Percentiles rank a stretch among this genome's conserved stretches.
phyloP scores from a whole-genome alignment of 495 filamentous ascomycete species.

The Lindgomyces ingoldianus region DNA sequence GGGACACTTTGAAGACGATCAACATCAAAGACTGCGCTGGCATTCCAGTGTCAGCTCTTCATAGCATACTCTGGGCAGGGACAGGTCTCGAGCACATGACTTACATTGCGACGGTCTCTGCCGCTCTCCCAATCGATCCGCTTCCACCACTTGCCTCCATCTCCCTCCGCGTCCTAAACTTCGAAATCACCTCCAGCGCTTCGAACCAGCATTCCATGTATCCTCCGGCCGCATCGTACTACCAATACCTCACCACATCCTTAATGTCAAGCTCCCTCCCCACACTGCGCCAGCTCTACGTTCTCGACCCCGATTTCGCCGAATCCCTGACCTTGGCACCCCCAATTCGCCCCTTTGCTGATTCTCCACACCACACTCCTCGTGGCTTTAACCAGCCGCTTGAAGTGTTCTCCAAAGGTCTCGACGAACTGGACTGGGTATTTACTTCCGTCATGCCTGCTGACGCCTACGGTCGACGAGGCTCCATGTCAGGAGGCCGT shows the following conservation, averaged over 20 bases:
- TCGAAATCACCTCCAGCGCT: slow-evolving; percentile 71
- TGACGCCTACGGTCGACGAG: slow-evolving; percentile 38
- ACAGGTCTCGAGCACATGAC: slow-evolving; percentile 64
- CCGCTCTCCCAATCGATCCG: slow-evolving; percentile 62
- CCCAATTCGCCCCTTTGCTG: slow-evolving; percentile 55
- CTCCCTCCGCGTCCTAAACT: slow-evolving; percentile 70
- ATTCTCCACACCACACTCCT: slow-evolving; percentile 42
- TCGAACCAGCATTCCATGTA: slow-evolving; percentile 51
- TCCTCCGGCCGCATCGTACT: slow-evolving; percentile 68
- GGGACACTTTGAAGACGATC: slow-evolving; percentile 58
- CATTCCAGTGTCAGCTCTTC: slow-evolving; percentile 61
- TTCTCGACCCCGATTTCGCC: slow-evolving; percentile 78
- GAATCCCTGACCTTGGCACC: slow-evolving; percentile 70
- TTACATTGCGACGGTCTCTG: slow-evolving; percentile 64
- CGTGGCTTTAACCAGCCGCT: slow-evolving; percentile 63
- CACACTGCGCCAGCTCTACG: slow-evolving; percentile 72
- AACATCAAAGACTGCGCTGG: slow-evolving; percentile 63
- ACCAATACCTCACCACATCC: slow-evolving; percentile 80
- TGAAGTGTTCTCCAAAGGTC: slow-evolving; percentile 81
- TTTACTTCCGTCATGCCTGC: slow-evolving; percentile 63
- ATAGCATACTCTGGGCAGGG: slow-evolving; percentile 63
- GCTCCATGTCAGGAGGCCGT: slow-evolving; percentile 51
- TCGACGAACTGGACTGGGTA: slow-evolving; percentile 84
- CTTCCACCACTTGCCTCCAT: slow-evolving; percentile 66
- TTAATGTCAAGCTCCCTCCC: slow-evolving; percentile 75